Evolutionary conservation across 768 basidiomycete species (phyloP).

Genomic region (Clathrus columnatus): DNA sequence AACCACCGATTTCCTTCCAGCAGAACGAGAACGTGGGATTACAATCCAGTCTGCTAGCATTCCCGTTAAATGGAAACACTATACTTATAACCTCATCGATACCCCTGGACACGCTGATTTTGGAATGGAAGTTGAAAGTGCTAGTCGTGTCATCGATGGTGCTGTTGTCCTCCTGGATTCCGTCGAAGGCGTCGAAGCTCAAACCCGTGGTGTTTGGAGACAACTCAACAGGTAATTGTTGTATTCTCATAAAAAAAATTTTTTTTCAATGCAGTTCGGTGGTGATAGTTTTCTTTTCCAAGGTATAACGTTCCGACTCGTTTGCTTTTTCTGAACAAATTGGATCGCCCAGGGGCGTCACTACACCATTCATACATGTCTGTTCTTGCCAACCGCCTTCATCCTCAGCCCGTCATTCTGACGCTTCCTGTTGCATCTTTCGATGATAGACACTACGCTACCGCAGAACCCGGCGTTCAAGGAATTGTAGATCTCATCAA

Average conservation of each 20-base stretch:
- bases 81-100: slow-evolving; percentile 83
- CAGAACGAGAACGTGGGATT: slow-evolving; percentile 84
- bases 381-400: slow-evolving; percentile 63
- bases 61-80: slow-evolving; percentile 76
- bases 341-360: slow-evolving; percentile 81
- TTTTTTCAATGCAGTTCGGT: not conserved
- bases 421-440: slow-evolving; percentile 76
- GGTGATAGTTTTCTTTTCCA: too few species aligned
- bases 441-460: slow-evolving; percentile 49
- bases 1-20: slow-evolving; percentile 82
- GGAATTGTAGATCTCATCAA: slow-evolving; percentile 77
- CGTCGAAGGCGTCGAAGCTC: slow-evolving; percentile 86
- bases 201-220: slow-evolving; percentile 83
- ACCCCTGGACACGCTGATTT: slow-evolving; percentile 92
- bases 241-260: not conserved
- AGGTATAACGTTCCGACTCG: slow-evolving; percentile 77
- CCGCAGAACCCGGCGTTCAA: slow-evolving; percentile 76
- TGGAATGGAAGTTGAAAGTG: slow-evolving; percentile 95
- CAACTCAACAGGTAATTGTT: slow-evolving; percentile 69
- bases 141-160: slow-evolving; percentile 83
- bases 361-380: slow-evolving; percentile 65
- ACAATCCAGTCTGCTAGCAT: slow-evolving; percentile 91
- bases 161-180: slow-evolving; percentile 84
- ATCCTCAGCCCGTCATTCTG: slow-evolving; percentile 61
- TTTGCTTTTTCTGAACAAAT: slow-evolving; percentile 79